A percentile compares a stretch with the other conserved stretches of the same genome.
These are phyloP conservation scores for Coemansia sp. DNA, from an alignment of 192 early-diverging fungal genomes.

Conservation along the genomic window DNA sequence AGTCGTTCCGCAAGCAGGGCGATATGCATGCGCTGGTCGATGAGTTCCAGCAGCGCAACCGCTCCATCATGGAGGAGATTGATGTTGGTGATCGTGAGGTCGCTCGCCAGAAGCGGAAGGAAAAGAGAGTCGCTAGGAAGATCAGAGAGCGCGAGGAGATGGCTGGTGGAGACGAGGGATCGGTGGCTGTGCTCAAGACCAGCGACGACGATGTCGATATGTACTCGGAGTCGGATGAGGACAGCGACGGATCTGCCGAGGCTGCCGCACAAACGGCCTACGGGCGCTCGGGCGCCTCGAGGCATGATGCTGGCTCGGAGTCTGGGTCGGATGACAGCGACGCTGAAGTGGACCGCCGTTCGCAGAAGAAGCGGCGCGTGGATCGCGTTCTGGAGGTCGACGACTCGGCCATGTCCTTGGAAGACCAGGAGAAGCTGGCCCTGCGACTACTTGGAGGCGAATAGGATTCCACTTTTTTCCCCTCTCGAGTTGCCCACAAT, in stretches of 20 bases:
- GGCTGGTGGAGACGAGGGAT: constrained; percentile 18
- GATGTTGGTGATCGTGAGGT: constrained; percentile 80
- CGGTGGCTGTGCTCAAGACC: constrained; percentile 26
- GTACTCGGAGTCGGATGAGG: constrained; percentile 7
- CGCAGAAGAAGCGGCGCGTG: constrained; percentile 3
- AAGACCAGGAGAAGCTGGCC: constrained; percentile 55
- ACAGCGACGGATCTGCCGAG: constrained; percentile 25
- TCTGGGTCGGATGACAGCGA: constrained; percentile 23
- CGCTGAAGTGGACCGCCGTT: constrained; percentile 6
- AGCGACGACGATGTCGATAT: constrained; percentile 24
- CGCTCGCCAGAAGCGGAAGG: constrained; percentile 66
- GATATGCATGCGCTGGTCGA: constrained; percentile 65
- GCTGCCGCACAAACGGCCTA: constrained; percentile 3
- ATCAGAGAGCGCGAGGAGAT: constrained; percentile 60
- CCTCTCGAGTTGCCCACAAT: neutral
- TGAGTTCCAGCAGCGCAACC: constrained; percentile 73
- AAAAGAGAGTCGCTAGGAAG: constrained; percentile 75
- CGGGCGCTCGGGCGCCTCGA: constrained; percentile 1
- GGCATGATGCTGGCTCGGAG: constrained; percentile 11
- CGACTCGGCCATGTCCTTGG: constrained; percentile 42
- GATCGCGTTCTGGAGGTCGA: constrained; percentile 44
- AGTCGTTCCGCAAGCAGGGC: constrained; percentile 77
- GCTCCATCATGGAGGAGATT: constrained; percentile 68
- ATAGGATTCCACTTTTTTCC: too few relatives aligned
- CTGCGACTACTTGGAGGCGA: constrained; percentile 45